phyloP scores from a whole-genome alignment of 2,329 filamentous ascomycete genomes.

The Fusarium tjaetaba region DNA sequence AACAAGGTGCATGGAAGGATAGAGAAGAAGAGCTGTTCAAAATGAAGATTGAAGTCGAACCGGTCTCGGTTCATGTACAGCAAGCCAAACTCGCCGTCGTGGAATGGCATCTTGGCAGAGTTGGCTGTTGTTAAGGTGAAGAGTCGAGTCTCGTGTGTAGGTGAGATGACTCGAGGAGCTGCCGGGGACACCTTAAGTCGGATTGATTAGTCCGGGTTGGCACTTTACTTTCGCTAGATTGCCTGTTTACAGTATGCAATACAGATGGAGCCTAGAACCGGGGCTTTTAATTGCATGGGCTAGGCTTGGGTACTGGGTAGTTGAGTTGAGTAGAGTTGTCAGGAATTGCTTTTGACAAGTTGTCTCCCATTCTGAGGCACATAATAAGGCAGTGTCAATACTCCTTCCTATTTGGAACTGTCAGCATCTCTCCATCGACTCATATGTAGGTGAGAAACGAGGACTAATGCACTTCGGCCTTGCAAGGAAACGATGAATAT shows the following conservation, averaged over 20 bases:
- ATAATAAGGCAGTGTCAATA: neutral
- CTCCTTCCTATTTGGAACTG: neutral
- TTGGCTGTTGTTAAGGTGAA: neutral
- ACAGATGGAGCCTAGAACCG: neutral
- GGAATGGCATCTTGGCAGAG: neutral
- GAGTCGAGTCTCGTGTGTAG: neutral
- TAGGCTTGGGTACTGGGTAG: neutral
- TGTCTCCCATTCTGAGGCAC: neutral
- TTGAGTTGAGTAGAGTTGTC: neutral
- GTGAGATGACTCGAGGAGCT: neutral
- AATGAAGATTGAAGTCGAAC: constrained; percentile 61
- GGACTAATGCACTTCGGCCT: neutral
- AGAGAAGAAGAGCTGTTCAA: constrained; percentile 58
- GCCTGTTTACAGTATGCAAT: neutral
- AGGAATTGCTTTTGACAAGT: neutral
- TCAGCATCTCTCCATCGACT: neutral
- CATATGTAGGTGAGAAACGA: neutral
- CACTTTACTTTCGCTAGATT: neutral
- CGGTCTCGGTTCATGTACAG: constrained; percentile 46
- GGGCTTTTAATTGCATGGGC: neutral
- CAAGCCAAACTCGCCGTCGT: neutral
- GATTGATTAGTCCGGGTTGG: neutral
- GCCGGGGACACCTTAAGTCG: neutral
- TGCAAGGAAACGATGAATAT: neutral
- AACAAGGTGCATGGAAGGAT: constrained; percentile 55